Evolutionary conservation across 805 yeast species (phyloP).

Genomic region (Hanseniaspora valbyensis): DNA sequence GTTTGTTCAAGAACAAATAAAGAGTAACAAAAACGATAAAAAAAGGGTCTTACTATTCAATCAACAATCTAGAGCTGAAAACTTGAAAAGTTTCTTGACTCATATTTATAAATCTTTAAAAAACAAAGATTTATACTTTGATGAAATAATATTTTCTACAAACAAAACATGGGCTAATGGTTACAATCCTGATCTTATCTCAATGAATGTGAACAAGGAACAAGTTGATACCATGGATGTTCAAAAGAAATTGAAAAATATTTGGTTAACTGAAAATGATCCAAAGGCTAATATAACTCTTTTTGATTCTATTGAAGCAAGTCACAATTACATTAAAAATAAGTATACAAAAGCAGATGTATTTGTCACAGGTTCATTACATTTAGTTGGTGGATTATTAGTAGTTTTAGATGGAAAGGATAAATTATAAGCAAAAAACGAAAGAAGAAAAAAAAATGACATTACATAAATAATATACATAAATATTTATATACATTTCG

Average conservation of each 20-base stretch:
- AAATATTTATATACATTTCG: too few species aligned
- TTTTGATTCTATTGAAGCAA: slow-evolving; percentile 64
- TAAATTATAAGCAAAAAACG: too few species aligned
- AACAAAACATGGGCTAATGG: slow-evolving; percentile 88
- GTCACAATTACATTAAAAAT: slow-evolving; percentile 36
- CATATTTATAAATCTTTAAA: slow-evolving; percentile 27
- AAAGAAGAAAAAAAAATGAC: too few species aligned
- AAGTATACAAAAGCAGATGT: slow-evolving; percentile 48
- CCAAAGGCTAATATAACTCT: slow-evolving; percentile 38
- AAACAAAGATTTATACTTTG: slow-evolving; percentile 40
- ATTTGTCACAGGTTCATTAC: slow-evolving; percentile 67
- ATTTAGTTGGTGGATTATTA: slow-evolving; percentile 85
- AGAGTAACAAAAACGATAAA: neutral
- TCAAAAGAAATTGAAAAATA: slow-evolving; percentile 60
- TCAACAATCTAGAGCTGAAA: slow-evolving; percentile 87
- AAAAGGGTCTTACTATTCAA: slow-evolving; percentile 60
- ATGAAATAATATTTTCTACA: slow-evolving; percentile 74
- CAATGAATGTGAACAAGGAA: slow-evolving; percentile 71
- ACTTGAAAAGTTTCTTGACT: slow-evolving; percentile 46
- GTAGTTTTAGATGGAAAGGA: slow-evolving; percentile 57
- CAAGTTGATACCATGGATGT: slow-evolving; percentile 70
- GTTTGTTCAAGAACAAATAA: slow-evolving; percentile 40
- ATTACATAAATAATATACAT: too few species aligned
- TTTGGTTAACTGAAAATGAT: slow-evolving; percentile 52
- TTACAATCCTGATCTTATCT: slow-evolving; percentile 71